Evolutionary conservation across 1,284 basidiomycete species (phyloP).

Genomic region (Anthracocystis panici-leucophaei): DNA sequence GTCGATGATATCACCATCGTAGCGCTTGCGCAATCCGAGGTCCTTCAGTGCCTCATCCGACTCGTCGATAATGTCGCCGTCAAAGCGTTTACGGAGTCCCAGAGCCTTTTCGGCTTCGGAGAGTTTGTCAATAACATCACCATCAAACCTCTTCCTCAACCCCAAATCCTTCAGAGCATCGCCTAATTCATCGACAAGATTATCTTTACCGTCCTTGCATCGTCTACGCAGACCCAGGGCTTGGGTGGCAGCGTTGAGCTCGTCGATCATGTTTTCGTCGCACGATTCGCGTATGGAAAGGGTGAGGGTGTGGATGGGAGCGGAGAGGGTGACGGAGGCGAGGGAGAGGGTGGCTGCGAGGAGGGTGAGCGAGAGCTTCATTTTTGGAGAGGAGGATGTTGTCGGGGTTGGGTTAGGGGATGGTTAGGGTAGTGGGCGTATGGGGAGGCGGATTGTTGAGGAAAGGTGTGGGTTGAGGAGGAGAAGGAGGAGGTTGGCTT

Average conservation of each 20-base stretch:
- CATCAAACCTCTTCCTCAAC: not conserved
- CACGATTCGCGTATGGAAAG: not conserved
- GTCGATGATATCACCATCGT: not conserved
- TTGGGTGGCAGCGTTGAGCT: constrained; percentile 3
- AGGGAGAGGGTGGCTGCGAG: constrained; percentile 6
- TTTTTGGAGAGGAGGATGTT: not conserved
- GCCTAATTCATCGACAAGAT: not conserved
- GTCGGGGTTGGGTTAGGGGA: not conserved
- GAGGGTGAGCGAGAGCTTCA: constrained; percentile 14
- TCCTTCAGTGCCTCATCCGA: not conserved
- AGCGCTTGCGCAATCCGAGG: constrained; percentile 1
- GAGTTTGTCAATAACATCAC: constrained; percentile 12
- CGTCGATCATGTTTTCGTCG: constrained; percentile 14
- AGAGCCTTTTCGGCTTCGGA: not conserved
- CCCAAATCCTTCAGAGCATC: constrained; percentile 1
- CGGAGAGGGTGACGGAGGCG: constrained; percentile 13
- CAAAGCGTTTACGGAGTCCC: not conserved
- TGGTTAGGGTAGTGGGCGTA: not conserved
- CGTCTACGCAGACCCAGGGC: too few species aligned
- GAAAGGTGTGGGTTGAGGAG: too few species aligned
- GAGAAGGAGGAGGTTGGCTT: too few species aligned
- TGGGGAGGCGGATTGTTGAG: not conserved
- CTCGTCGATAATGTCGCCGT: constrained; percentile 1
- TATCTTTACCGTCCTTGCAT: too few species aligned
- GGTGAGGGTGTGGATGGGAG: constrained; percentile 9